Evolutionary conservation across 371 early-diverging fungal genomes (phyloP).

Genomic region (Apophysomyces trapeziformis): DNA sequence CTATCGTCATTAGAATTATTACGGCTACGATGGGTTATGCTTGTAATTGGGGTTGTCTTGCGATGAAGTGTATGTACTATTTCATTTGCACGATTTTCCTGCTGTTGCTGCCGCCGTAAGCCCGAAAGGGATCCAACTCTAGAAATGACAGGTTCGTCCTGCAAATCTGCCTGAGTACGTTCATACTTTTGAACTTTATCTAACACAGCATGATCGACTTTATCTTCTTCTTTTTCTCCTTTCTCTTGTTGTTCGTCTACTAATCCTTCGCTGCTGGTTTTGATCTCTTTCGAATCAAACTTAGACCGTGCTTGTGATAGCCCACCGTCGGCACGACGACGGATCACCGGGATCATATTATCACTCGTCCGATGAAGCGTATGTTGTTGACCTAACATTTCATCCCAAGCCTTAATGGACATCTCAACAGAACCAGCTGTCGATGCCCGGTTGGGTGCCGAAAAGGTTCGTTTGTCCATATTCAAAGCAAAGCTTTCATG

Average conservation of each 20-base stretch:
- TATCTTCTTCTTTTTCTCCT: too few species aligned
- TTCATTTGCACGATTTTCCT: too few species aligned
- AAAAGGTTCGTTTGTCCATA: constrained; percentile 13
- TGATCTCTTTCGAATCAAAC: neutral
- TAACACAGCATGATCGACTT: constrained; percentile 31
- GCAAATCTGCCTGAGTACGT: constrained; percentile 28
- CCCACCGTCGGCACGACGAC: constrained; percentile 26
- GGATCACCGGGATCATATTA: constrained; percentile 9
- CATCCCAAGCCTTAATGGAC: constrained; percentile 48
- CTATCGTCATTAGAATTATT: too few species aligned
- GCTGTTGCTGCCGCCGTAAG: too few species aligned
- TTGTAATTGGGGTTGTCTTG: too few species aligned
- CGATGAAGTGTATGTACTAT: too few species aligned
- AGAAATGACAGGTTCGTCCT: constrained; percentile 2
- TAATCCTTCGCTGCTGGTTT: neutral
- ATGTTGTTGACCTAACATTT: constrained; percentile 28
- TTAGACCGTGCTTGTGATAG: neutral
- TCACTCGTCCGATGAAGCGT: neutral
- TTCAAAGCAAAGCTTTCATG: constrained; percentile 42
- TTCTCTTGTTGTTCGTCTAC: neutral
- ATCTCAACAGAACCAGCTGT: constrained; percentile 43
- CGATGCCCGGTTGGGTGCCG: constrained; percentile 23
- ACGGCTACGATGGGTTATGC: too few species aligned
- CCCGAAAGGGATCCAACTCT: too few species aligned
- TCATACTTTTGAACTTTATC: constrained; percentile 55